phyloP scores from a whole-genome alignment of 2,329 filamentous ascomycete species.

The Sporothrix schenckii region DNA sequence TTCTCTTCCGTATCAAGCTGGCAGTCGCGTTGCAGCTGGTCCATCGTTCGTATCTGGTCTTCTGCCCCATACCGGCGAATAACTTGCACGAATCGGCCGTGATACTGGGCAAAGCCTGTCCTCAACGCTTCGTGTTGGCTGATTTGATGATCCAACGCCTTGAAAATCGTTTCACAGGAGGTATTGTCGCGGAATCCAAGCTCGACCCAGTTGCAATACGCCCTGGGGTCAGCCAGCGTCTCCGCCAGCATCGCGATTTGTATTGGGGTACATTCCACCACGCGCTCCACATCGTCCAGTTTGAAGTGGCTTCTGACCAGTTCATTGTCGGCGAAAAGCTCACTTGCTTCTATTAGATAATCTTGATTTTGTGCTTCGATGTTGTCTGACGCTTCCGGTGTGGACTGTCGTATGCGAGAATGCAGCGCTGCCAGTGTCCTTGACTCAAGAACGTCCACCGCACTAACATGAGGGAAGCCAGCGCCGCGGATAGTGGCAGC shows the following conservation, averaged over 20 bases:
- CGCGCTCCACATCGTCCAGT: conserved; percentile 24
- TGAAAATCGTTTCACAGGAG: conserved; percentile 47
- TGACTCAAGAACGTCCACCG: conserved; percentile 64
- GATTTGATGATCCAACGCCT: conserved; percentile 56
- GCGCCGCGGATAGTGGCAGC: conserved; percentile 64
- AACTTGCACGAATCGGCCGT: conserved; percentile 62
- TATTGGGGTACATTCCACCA: conserved; percentile 65
- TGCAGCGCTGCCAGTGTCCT: conserved; percentile 47
- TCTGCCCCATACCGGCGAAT: conserved; percentile 59
- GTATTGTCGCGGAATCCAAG: conserved; percentile 55
- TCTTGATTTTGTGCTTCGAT: neutral
- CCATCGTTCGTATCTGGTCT: conserved; percentile 49
- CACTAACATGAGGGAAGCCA: conserved; percentile 57
- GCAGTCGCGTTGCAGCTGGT: conserved; percentile 47
- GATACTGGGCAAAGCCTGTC: conserved; percentile 68
- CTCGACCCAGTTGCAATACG: conserved; percentile 80
- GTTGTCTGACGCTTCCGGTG: neutral
- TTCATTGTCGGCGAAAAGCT: conserved; percentile 31
- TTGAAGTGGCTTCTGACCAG: conserved; percentile 16
- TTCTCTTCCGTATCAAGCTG: conserved; percentile 45
- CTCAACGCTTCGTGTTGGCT: conserved; percentile 68
- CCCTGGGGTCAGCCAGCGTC: conserved; percentile 59
- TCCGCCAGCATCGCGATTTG: conserved; percentile 82
- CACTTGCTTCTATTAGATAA: neutral
- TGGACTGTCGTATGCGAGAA: conserved; percentile 29